Conservation (phyloP, 1,284 basidiomycete genomes). For the Austroboletus niveus region DNA sequence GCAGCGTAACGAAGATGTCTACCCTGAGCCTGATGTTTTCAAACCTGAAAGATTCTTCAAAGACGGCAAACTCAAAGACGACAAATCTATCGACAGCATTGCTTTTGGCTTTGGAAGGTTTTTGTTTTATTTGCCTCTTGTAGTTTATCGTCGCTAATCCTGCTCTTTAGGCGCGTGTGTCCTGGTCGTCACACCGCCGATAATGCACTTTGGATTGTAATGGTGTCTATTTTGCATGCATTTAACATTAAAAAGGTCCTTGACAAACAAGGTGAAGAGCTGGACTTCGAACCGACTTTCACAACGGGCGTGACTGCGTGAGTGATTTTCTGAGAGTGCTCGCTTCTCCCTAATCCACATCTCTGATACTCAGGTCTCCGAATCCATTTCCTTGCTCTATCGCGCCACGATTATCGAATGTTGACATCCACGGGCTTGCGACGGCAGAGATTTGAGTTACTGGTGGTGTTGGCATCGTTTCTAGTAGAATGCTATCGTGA, state of each 20-base stretch:
- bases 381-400: slow-evolving; percentile 23
- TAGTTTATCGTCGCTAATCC: background rate
- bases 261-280: slow-evolving; percentile 15
- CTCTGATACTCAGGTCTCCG: slow-evolving; percentile 15
- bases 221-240: slow-evolving; percentile 19
- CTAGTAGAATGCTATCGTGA: background rate
- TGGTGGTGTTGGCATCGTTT: background rate
- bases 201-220: slow-evolving; percentile 21
- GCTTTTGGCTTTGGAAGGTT: slow-evolving; percentile 46
- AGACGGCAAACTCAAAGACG: slow-evolving; percentile 26
- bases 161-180: slow-evolving; percentile 19
- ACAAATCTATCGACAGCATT: slow-evolving; percentile 31
- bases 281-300: slow-evolving; percentile 17
- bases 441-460: background rate
- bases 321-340: background rate
- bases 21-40: slow-evolving; percentile 41
- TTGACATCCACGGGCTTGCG: slow-evolving; percentile 5
- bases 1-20: slow-evolving; percentile 37
- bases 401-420: slow-evolving; percentile 1
- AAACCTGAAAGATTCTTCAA: slow-evolving; percentile 41
- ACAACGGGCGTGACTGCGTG: slow-evolving; percentile 14
- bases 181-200: slow-evolving; percentile 29
- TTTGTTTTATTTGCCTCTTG: background rate
- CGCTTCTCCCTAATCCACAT: background rate
- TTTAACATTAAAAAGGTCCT: slow-evolving; percentile 21